A percentile compares a stretch with the other conserved stretches of the same genome.
Conservation (phyloP, 2,329 filamentous ascomycete species). For the Nakataea oryzae region DNA sequence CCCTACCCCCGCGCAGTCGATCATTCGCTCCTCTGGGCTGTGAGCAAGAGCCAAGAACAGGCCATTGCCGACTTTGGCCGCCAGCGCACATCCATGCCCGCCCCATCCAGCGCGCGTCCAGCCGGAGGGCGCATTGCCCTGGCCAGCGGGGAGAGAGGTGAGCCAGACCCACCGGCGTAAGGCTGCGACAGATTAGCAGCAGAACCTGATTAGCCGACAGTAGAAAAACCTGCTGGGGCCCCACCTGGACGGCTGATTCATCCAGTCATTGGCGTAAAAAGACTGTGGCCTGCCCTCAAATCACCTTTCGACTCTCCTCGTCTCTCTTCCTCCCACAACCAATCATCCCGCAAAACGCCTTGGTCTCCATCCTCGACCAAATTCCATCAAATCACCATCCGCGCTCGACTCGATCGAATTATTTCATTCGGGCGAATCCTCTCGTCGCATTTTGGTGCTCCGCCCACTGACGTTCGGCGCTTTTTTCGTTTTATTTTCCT, state of each 20-base stretch:
- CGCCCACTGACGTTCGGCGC: neutral
- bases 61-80: neutral
- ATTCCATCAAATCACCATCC: conserved; percentile 20
- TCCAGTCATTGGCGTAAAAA: conserved; percentile 39
- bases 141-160: neutral
- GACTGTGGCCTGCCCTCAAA: conserved; percentile 36
- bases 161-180: neutral
- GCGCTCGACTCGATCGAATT: conserved; percentile 6
- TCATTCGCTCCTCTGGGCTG: too few species aligned
- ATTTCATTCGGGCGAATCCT: conserved; percentile 4
- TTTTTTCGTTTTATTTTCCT: neutral
- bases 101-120: neutral
- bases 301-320: conserved; percentile 36
- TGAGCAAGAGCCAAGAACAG: neutral
- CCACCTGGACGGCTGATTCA: conserved; percentile 31
- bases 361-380: conserved; percentile 21
- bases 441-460: conserved; percentile 3
- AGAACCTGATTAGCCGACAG: neutral
- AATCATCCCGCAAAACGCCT: conserved; percentile 32
- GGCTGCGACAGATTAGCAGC: neutral
- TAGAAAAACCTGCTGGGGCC: conserved; percentile 7
- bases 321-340: conserved; percentile 33
- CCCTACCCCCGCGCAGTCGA: neutral
- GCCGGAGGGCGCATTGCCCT: neutral
- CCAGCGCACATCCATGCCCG: neutral